Conservation (phyloP, 2,329 filamentous ascomycete genomes). For the Nothomitra cinnamomea region DNA sequence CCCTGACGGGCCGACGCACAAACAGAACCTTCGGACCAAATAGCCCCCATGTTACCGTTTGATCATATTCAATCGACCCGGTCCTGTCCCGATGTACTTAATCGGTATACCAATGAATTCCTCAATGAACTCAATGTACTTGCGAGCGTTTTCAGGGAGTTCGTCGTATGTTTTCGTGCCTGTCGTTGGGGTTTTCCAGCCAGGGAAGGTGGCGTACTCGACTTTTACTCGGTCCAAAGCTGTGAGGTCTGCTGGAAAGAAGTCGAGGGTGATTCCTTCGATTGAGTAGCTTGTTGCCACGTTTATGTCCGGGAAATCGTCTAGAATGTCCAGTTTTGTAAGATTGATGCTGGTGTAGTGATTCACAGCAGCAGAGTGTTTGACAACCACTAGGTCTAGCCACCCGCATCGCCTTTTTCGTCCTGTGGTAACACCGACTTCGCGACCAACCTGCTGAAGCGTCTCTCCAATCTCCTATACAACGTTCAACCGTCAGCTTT, state of each 20-base stretch:
- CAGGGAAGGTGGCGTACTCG: conserved; percentile 49
- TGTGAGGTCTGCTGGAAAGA: conserved; percentile 47
- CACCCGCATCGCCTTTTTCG: conserved; percentile 44
- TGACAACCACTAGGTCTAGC: conserved; percentile 51
- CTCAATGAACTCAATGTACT: conserved; percentile 53
- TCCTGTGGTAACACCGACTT: conserved; percentile 34
- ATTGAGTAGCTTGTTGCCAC: conserved; percentile 53
- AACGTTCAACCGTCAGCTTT: not conserved
- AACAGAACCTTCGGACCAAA: not conserved
- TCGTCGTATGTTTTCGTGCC: conserved; percentile 41
- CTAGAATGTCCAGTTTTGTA: conserved; percentile 51
- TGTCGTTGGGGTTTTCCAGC: conserved; percentile 51
- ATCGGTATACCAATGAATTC: conserved; percentile 44
- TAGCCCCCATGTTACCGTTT: conserved; percentile 17
- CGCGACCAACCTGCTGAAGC: conserved; percentile 31
- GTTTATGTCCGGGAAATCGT: conserved; percentile 59
- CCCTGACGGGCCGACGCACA: too few species aligned
- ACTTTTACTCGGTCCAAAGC: conserved; percentile 43
- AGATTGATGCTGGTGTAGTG: conserved; percentile 46
- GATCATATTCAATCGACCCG: conserved; percentile 48
- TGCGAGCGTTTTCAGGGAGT: conserved; percentile 44
- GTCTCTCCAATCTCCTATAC: conserved; percentile 26
- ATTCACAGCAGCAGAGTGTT: conserved; percentile 47
- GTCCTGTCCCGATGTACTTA: conserved; percentile 50
- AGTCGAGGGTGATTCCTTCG: conserved; percentile 35